Evolutionary conservation across 371 early-diverging fungal genomes (phyloP).

Genomic region (Haplosporangium sp.): DNA sequence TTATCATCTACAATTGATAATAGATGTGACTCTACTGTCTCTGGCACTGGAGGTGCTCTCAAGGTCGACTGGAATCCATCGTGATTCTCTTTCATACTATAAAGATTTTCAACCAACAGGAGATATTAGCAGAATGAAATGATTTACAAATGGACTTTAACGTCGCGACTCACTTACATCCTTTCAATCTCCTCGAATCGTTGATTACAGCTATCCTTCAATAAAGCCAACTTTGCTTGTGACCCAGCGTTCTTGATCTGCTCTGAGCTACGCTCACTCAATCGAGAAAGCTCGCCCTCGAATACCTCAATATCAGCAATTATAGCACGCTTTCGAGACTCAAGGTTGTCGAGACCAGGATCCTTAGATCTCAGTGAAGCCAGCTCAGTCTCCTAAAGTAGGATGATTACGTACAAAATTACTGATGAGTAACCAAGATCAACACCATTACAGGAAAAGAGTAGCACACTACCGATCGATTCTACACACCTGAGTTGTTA

Average conservation of each 20-base stretch:
- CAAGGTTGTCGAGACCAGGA: conserved; percentile 24
- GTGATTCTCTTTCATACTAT: conserved; percentile 15
- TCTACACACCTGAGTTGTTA: conserved; percentile 30
- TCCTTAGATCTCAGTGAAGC: conserved; percentile 21
- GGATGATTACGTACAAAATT: not conserved
- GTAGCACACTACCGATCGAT: not conserved
- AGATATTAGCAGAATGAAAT: too few species aligned
- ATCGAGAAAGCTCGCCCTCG: conserved; percentile 39
- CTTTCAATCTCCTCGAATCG: conserved; percentile 17
- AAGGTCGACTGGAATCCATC: conserved; percentile 10
- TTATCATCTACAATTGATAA: conserved; percentile 15
- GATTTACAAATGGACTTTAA: not conserved
- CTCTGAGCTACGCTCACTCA: conserved; percentile 35
- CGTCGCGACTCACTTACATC: conserved; percentile 18
- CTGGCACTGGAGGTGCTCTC: conserved; percentile 14
- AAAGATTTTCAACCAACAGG: not conserved
- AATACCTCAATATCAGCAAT: conserved; percentile 39
- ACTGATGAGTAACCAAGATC: not conserved
- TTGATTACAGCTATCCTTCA: conserved; percentile 23
- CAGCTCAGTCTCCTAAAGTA: conserved; percentile 20
- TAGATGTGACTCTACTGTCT: conserved; percentile 13
- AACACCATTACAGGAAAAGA: not conserved
- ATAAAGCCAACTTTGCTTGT: conserved; percentile 31
- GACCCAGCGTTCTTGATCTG: conserved; percentile 41
- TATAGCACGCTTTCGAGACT: conserved; percentile 32